Evolutionary conservation across 768 basidiomycete genomes (phyloP), one percentile per base, ranked within the genome.

Genomic region (Strobilomyces dryophilus): DNA sequence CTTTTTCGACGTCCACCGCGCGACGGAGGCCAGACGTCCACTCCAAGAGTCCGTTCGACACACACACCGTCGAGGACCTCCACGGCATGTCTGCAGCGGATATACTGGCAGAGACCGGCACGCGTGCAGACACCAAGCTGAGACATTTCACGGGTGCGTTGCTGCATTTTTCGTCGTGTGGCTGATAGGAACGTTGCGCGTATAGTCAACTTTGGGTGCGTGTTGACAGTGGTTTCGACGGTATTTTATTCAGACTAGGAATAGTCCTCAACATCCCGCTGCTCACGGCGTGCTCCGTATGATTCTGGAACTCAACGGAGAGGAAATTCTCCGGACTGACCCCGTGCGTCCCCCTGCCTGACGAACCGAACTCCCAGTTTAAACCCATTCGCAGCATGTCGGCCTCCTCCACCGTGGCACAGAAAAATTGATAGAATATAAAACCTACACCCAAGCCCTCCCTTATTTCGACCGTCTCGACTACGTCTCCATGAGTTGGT

Each of bases 401-500:
- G 97, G 97, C 51, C 79, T 99, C 24, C 80, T 99, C 44, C 97
- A 98, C 72, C 85, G 97, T 60, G 97, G 95, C 20, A 99, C 95
- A 18, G 97, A 99, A 72, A 98, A 98, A 72, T 80, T 99, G 47
- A 98, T 98, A 57, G 97, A 99, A 72, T 95, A 94, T 80, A 99
- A 99, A 77, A 98, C 87, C 1, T 98, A 98, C 66, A 90, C 85
- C 6, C 97, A 99, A 75, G 97, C 97, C 1, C 75, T 98, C 18
- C 97, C 97, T 1, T 98, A 99, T 74, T 99, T 99, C 67, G 97
- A 99, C 70, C 92, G 97, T 62, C 79, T 98, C 54, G 97, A 99
- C 77, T 99, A 99, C 63, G 95, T 98, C 49, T 98, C 95, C 45
- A 98, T 98, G 97, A 99, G 93, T 95, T 64, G 42, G 91, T 60